Evolutionary conservation across 495 filamentous ascomycete genomes (phyloP).

Genomic region (Aspergillus cristatus): DNA sequence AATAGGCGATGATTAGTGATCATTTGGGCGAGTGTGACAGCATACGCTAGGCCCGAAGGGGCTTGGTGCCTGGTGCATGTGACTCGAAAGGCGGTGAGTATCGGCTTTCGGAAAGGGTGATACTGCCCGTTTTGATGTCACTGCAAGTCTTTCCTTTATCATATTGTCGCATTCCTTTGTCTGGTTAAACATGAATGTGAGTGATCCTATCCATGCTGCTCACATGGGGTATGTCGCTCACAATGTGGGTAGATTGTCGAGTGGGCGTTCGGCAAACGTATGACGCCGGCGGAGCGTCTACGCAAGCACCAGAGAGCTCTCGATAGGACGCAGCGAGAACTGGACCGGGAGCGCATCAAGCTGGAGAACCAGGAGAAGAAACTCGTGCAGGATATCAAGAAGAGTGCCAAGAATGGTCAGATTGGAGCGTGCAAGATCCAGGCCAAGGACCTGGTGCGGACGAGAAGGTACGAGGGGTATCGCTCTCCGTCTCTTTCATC

Average conservation of each 20-base stretch:
- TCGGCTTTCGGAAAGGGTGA: slow-evolving; percentile 2
- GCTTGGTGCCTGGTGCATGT: slow-evolving; percentile 7
- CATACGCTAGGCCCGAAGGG: slow-evolving; percentile 8
- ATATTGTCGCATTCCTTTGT: background rate
- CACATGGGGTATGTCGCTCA: slow-evolving; percentile 15
- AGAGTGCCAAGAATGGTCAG: slow-evolving; percentile 94
- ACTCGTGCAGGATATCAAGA: slow-evolving; percentile 88
- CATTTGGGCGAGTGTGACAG: slow-evolving; percentile 2
- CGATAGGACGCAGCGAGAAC: slow-evolving; percentile 92
- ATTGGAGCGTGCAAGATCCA: slow-evolving; percentile 95
- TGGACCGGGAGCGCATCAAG: slow-evolving; percentile 88
- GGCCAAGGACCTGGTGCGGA: slow-evolving; percentile 92
- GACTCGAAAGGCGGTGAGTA: slow-evolving; percentile 8
- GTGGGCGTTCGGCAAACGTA: slow-evolving; percentile 98
- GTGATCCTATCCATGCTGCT: slow-evolving; percentile 7
- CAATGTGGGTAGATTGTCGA: slow-evolving; percentile 67
- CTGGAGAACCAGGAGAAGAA: slow-evolving; percentile 98
- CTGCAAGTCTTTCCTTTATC: slow-evolving; percentile 3
- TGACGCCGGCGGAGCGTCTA: slow-evolving; percentile 92
- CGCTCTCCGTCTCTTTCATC: background rate
- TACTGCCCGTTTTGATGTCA: slow-evolving; percentile 20
- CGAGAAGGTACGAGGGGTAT: slow-evolving; percentile 53
- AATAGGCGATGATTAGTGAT: too few species aligned
- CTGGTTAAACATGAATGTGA: slow-evolving; percentile 50
- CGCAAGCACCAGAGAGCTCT: slow-evolving; percentile 95